Evolutionary conservation across 257 asterid genomes (phyloP).

Genomic region (Cinchona pubescens): DNA sequence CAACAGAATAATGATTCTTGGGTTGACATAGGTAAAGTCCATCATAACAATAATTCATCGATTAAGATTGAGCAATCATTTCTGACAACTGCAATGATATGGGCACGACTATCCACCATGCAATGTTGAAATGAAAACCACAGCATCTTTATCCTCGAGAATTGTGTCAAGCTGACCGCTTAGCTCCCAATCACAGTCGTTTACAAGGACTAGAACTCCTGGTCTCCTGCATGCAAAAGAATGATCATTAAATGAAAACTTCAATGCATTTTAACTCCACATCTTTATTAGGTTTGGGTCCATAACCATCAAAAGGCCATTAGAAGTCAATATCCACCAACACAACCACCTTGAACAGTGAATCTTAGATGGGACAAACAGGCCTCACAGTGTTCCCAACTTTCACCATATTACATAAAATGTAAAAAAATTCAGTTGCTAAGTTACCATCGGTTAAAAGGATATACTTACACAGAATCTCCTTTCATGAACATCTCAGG

Average conservation of each 20-base stretch:
- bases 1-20: neutral
- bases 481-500: conserved; percentile 99
- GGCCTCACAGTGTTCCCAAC: neutral
- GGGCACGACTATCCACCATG: conserved; percentile 65
- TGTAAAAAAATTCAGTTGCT: neutral
- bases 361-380: neutral
- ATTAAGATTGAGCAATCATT: neutral
- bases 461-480: conserved; percentile 76
- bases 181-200: conserved; percentile 90
- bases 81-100: neutral
- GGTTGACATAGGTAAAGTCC: neutral
- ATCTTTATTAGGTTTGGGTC: neutral
- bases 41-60: neutral
- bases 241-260: neutral
- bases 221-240: conserved; percentile 64
- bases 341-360: neutral
- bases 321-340: neutral
- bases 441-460: neutral
- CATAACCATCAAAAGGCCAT: neutral
- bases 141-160: conserved; percentile 70
- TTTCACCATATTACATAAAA: neutral
- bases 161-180: conserved; percentile 84
- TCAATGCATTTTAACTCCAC: neutral
- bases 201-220: conserved; percentile 80
- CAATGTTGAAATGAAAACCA: conserved; percentile 88